Conservation (phyloP, 2,329 filamentous ascomycete species). For the Talaromyces sp. region DNA sequence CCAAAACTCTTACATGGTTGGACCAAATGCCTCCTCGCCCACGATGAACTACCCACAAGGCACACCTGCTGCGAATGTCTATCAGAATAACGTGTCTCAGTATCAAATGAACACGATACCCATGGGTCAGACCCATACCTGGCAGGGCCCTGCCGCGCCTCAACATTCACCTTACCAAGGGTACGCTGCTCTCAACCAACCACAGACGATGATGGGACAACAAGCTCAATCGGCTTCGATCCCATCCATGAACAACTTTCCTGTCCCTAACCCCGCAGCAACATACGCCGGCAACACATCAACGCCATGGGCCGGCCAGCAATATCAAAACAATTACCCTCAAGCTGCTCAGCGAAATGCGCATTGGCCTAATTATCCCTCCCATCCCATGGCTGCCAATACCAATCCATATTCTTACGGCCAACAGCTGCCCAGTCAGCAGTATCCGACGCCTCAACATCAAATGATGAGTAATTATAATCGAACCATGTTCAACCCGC, state of each 20-base stretch:
- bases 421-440: conserved; percentile 63
- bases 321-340: conserved; percentile 32
- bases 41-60: conserved; percentile 31
- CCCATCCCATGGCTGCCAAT: conserved; percentile 36
- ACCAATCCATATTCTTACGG: conserved; percentile 67
- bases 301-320: conserved; percentile 32
- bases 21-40: conserved; percentile 34
- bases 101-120: conserved; percentile 37
- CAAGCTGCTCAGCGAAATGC: conserved; percentile 40
- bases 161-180: conserved; percentile 37
- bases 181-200: conserved; percentile 38
- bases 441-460: conserved; percentile 58
- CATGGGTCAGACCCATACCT: conserved; percentile 32
- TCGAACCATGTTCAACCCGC: conserved; percentile 85
- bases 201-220: conserved; percentile 35
- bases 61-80: conserved; percentile 31
- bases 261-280: conserved; percentile 30
- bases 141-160: conserved; percentile 34
- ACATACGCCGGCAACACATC: conserved; percentile 30
- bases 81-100: conserved; percentile 32
- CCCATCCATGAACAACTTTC: conserved; percentile 37
- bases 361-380: conserved; percentile 38
- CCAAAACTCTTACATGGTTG: conserved; percentile 36
- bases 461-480: conserved; percentile 81
- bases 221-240: conserved; percentile 37